Evolutionary conservation across 495 filamentous ascomycete species (phyloP).

Genomic region (Friedmanniomyces simplex): DNA sequence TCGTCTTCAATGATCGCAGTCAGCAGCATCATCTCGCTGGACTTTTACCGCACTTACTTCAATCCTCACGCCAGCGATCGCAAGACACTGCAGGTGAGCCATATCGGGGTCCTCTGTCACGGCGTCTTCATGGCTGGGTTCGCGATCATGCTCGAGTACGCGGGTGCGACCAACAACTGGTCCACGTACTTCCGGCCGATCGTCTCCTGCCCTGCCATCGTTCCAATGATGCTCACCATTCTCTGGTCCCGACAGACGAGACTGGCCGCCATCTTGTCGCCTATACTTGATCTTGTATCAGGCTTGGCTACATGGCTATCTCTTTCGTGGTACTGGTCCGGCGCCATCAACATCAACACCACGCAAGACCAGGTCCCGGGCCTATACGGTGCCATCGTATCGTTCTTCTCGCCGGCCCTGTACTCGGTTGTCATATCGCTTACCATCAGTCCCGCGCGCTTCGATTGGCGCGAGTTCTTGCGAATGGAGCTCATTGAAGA

Average conservation of each 20-base stretch:
- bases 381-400: slow-evolving; percentile 36
- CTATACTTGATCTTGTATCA: slow-evolving; percentile 35
- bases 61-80: slow-evolving; percentile 34
- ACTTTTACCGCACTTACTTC: slow-evolving; percentile 39
- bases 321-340: slow-evolving; percentile 35
- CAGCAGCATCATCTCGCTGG: slow-evolving; percentile 38
- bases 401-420: slow-evolving; percentile 18
- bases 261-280: slow-evolving; percentile 36
- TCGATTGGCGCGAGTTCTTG: slow-evolving; percentile 24
- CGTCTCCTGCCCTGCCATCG: slow-evolving; percentile 38
- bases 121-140: slow-evolving; percentile 30
- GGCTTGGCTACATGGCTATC: slow-evolving; percentile 41
- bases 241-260: slow-evolving; percentile 40
- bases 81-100: slow-evolving; percentile 33
- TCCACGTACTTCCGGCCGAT: slow-evolving; percentile 33
- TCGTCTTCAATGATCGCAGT: slow-evolving; percentile 41
- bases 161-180: slow-evolving; percentile 19
- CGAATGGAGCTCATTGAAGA: slow-evolving; percentile 12
- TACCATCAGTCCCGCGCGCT: slow-evolving; percentile 14
- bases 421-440: slow-evolving; percentile 21
- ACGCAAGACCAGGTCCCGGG: slow-evolving; percentile 37
- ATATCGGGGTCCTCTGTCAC: slow-evolving; percentile 39
- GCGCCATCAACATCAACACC: slow-evolving; percentile 37
- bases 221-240: slow-evolving; percentile 42
- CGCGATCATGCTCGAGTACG: slow-evolving; percentile 23